A percentile compares a stretch with the other conserved stretches of the same genome.
Conservation (phyloP, 129 eudicot genomes). For the Flaveria brownii region DNA sequence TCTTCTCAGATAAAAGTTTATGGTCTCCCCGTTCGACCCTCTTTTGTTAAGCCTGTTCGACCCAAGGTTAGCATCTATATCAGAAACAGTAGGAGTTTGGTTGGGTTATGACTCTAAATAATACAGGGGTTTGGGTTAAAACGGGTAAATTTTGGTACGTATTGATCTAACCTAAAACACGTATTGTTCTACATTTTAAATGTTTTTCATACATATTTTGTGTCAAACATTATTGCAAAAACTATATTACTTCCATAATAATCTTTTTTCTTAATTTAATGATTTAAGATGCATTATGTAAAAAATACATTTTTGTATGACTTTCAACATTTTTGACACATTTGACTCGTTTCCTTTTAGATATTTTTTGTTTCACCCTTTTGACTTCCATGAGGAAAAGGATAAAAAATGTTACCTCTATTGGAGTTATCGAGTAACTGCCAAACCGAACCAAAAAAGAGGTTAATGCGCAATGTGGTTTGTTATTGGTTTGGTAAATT, state of each 20-base stretch:
- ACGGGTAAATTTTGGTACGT: no score
- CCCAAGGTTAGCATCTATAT: conserved; percentile 64
- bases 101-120: not conserved
- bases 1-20: conserved; percentile 85
- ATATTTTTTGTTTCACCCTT: not conserved
- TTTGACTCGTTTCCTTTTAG: not conserved
- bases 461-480: no score
- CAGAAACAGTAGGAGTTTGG: not conserved
- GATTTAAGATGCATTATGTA: not conserved
- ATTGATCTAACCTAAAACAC: not conserved
- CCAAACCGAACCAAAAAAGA: no score
- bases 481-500: no score
- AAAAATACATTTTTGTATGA: not conserved
- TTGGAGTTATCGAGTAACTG: no score
- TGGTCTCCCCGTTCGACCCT: conserved; percentile 97
- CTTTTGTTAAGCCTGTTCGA: conserved; percentile 82
- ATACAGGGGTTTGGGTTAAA: not conserved
- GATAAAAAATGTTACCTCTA: no score
- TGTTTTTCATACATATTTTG: not conserved
- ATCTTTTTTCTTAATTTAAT: not conserved
- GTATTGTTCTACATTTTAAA: not conserved
- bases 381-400: not conserved
- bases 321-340: not conserved
- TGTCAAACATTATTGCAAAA: not conserved
- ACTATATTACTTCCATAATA: not conserved